A percentile compares a stretch with the other conserved stretches of the same genome.
Conservation (phyloP, 495 filamentous ascomycete genomes). For the Melanomma pulvis-pyrius region DNA sequence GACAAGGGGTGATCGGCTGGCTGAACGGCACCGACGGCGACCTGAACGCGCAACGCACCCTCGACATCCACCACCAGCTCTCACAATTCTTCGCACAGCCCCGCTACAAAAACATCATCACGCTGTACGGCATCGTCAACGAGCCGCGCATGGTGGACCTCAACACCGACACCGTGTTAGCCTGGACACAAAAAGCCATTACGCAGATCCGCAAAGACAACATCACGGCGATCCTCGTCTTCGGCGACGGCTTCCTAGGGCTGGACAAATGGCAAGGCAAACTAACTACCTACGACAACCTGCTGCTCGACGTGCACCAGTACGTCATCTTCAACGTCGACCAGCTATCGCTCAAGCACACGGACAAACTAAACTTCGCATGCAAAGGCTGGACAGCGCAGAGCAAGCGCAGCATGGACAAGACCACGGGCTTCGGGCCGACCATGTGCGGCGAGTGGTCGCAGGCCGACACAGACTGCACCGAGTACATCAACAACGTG, state of each 20-base stretch:
- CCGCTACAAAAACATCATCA: constrained; percentile 50
- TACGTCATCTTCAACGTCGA: constrained; percentile 69
- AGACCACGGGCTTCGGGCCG: constrained; percentile 82
- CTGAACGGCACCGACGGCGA: constrained; percentile 50
- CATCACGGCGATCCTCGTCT: constrained; percentile 54
- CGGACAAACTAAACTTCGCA: constrained; percentile 79
- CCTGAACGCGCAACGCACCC: constrained; percentile 46
- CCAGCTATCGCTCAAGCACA: constrained; percentile 57
- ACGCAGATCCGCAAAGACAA: constrained; percentile 42
- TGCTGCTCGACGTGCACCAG: constrained; percentile 84
- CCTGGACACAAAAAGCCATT: constrained; percentile 46
- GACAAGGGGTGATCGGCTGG: constrained; percentile 61
- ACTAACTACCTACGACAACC: constrained; percentile 49
- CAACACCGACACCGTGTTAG: constrained; percentile 40
- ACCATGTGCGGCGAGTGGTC: constrained; percentile 98
- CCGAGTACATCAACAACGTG: constrained; percentile 85
- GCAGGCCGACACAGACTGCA: constrained; percentile 97
- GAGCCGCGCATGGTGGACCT: constrained; percentile 53
- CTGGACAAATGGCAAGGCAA: constrained; percentile 50
- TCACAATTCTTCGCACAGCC: constrained; percentile 49
- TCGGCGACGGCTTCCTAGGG: constrained; percentile 76
- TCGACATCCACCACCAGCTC: constrained; percentile 48
- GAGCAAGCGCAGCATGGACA: constrained; percentile 68
- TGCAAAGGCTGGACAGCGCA: constrained; percentile 85
- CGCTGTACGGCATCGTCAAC: constrained; percentile 50